Evolutionary conservation across 805 yeast species (phyloP).

Genomic region (Lipomyces sp.): DNA sequence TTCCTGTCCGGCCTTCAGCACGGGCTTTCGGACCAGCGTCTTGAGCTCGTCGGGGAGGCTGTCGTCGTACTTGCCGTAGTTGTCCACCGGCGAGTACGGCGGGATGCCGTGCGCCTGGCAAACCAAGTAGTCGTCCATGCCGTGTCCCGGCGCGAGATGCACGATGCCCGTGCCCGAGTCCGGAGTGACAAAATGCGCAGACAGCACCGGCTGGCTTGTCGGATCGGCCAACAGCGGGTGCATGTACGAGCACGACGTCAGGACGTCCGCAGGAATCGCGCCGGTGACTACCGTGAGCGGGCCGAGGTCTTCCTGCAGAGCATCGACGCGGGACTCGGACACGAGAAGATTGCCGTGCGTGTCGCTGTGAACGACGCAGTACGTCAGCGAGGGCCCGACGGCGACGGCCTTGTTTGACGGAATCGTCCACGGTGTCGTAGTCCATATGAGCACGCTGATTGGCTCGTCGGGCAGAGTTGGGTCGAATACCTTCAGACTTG

Average conservation of each 20-base stretch:
- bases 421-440: conserved; percentile 98
- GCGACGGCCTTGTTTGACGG: conserved; percentile 84
- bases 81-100: conserved; percentile 76
- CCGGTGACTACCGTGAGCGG: conserved; percentile 22
- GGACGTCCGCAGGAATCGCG: conserved; percentile 43
- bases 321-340: conserved; percentile 48
- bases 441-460: conserved; percentile 62
- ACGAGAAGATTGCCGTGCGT: conserved; percentile 52
- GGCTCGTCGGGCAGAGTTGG: conserved; percentile 19
- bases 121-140: conserved; percentile 82
- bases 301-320: conserved; percentile 35
- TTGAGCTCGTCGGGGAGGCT: conserved; percentile 51
- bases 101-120: conserved; percentile 57
- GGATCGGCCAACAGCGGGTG: conserved; percentile 51
- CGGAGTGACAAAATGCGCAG: conserved; percentile 78
- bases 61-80: conserved; percentile 60
- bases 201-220: conserved; percentile 55
- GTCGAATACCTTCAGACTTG: conserved; percentile 11
- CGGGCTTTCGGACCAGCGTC: conserved; percentile 54
- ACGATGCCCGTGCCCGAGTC: conserved; percentile 91
- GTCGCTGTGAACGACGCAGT: conserved; percentile 47
- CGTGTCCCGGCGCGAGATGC: conserved; percentile 98
- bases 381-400: conserved; percentile 55
- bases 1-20: conserved; percentile 57
- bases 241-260: conserved; percentile 47